These are phyloP conservation scores for Vigna mungo DNA, from an alignment of 306 rosid genomes.

Conservation along the genomic window DNA sequence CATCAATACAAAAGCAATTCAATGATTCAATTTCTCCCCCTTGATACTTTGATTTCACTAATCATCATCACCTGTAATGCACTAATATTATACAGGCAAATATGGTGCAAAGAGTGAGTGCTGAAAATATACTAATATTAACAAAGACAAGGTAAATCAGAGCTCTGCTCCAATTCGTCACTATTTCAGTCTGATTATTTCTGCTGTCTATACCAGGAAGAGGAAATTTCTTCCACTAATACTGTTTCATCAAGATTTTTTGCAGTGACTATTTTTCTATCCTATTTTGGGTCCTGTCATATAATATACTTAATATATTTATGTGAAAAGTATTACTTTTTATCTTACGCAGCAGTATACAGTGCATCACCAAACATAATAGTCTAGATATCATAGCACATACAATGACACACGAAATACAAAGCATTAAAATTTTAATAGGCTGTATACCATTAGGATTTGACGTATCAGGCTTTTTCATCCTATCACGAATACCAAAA, in stretches of 20 bases:
- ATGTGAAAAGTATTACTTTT: background rate
- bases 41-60: background rate
- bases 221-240: background rate
- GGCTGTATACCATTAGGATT: background rate
- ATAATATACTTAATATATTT: background rate
- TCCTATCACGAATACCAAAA: conserved; percentile 8
- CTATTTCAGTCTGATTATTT: background rate
- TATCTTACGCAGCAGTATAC: background rate
- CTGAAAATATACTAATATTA: background rate
- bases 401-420: background rate
- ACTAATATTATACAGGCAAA: too few species aligned
- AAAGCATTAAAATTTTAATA: background rate
- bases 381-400: background rate
- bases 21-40: background rate
- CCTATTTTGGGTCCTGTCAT: background rate
- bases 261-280: background rate
- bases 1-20: background rate
- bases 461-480: background rate
- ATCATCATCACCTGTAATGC: background rate
- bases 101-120: background rate
- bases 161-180: background rate
- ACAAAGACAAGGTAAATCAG: background rate
- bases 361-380: background rate
- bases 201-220: background rate
- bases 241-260: background rate